phyloP scores from a whole-genome alignment of 306 rosid species.

The Glycine soja region DNA sequence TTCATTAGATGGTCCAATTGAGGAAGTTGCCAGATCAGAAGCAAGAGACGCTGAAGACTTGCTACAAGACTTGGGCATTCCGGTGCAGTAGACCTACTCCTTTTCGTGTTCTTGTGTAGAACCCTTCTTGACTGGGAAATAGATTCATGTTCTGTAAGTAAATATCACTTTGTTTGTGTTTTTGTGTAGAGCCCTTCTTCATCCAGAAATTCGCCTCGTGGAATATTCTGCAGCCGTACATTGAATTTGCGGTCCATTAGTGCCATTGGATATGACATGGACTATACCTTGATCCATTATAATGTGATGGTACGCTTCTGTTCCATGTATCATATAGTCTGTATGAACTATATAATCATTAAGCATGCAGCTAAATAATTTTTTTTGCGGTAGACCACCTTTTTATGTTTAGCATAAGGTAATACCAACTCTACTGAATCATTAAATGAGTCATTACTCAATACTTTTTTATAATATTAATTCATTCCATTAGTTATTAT shows the following conservation, averaged over 20 bases:
- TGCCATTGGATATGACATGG: slow-evolving; percentile 99
- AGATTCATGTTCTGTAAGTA: slow-evolving; percentile 28
- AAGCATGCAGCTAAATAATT: background rate
- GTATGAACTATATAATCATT: slow-evolving; percentile 28
- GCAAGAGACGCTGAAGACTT: slow-evolving; percentile 81
- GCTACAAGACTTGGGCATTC: slow-evolving; percentile 83
- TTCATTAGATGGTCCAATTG: slow-evolving; percentile 84
- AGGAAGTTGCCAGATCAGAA: slow-evolving; percentile 87
- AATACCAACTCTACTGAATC: slow-evolving; percentile 16
- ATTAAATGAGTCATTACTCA: background rate
- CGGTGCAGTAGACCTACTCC: slow-evolving; percentile 57
- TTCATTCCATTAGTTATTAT: slow-evolving; percentile 1
- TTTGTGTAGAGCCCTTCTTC: slow-evolving; percentile 77
- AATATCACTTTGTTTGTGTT: slow-evolving; percentile 38
- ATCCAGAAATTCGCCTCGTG: slow-evolving; percentile 82
- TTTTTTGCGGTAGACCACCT: background rate
- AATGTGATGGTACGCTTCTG: slow-evolving; percentile 77
- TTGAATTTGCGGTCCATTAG: slow-evolving; percentile 94
- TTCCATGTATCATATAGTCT: slow-evolving; percentile 33
- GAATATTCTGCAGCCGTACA: slow-evolving; percentile 93
- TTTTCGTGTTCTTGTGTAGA: slow-evolving; percentile 20
- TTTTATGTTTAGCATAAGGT: slow-evolving; percentile 25
- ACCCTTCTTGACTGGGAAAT: slow-evolving; percentile 29
- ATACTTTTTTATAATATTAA: slow-evolving; percentile 3
- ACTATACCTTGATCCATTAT: slow-evolving; percentile 93